These are phyloP conservation scores for Penicillium glabrum DNA, from an alignment of 2,329 filamentous ascomycete genomes.

Conservation along the genomic window DNA sequence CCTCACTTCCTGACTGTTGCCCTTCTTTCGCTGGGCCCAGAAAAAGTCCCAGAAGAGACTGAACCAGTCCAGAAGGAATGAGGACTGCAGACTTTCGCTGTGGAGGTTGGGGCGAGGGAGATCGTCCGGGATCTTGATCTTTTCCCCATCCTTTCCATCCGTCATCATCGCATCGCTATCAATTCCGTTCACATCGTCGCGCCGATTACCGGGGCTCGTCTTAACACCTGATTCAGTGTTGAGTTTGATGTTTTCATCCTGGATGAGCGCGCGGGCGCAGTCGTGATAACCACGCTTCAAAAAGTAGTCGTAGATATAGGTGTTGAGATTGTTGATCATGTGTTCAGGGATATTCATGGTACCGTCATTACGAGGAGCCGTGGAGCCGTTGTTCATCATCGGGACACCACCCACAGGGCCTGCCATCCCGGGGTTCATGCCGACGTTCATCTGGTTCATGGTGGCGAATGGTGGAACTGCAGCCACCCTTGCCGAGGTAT, in stretches of 20 bases:
- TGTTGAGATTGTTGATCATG: conserved; percentile 54
- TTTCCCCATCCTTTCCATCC: conserved; percentile 76
- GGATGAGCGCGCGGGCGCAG: conserved; percentile 72
- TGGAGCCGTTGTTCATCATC: conserved; percentile 54
- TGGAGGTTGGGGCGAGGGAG: conserved; percentile 65
- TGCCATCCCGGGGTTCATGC: conserved; percentile 56
- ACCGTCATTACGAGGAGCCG: conserved; percentile 44
- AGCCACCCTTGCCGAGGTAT: conserved; percentile 34
- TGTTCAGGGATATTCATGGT: conserved; percentile 40
- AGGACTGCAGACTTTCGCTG: conserved; percentile 63
- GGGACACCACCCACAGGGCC: conserved; percentile 59
- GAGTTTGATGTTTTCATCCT: conserved; percentile 60
- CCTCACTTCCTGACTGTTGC: conserved; percentile 62
- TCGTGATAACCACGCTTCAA: conserved; percentile 81
- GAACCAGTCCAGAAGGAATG: conserved; percentile 97
- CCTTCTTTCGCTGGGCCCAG: conserved; percentile 73
- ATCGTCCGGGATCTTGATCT: conserved; percentile 73
- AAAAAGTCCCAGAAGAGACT: conserved; percentile 97
- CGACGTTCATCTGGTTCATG: conserved; percentile 53
- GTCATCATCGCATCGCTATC: conserved; percentile 77
- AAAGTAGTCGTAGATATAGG: conserved; percentile 73
- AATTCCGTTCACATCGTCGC: conserved; percentile 70
- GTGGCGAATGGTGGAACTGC: conserved; percentile 33
- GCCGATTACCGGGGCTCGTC: conserved; percentile 67
- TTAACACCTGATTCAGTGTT: conserved; percentile 59